These are phyloP conservation scores for Globisporangium paroecandrum DNA, from an alignment of 352 stramenopile species.

Conservation along the genomic window DNA sequence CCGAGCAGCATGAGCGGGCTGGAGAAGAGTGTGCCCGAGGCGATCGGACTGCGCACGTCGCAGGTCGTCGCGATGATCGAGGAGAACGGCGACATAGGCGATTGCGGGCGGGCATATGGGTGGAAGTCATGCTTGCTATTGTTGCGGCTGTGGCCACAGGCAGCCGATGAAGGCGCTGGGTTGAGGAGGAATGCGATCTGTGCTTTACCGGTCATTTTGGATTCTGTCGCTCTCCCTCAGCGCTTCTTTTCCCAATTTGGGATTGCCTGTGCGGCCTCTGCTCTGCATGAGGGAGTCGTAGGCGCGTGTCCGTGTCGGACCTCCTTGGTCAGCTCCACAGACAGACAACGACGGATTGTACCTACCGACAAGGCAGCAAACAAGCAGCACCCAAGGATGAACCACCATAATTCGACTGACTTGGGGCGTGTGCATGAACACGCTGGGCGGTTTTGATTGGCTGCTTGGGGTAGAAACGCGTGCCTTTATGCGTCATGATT, in stretches of 20 bases:
- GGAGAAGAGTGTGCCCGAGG: slow-evolving; percentile 21
- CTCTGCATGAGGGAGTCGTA: neutral
- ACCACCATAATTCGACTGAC: slow-evolving; percentile 2
- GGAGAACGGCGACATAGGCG: slow-evolving; percentile 21
- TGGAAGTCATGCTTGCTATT: slow-evolving; percentile 4
- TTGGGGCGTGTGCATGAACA: neutral
- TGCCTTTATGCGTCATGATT: neutral
- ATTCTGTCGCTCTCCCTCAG: slow-evolving; percentile 7
- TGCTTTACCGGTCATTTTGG: slow-evolving; percentile 37
- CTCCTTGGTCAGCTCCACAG: slow-evolving; percentile 1
- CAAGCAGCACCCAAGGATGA: too few species aligned
- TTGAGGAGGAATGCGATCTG: slow-evolving; percentile 49
- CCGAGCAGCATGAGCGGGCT: slow-evolving; percentile 34
- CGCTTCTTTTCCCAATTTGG: too few species aligned
- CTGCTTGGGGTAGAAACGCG: neutral
- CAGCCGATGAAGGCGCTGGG: slow-evolving; percentile 13
- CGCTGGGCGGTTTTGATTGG: neutral
- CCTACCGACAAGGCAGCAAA: neutral
- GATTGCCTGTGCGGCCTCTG: too few species aligned
- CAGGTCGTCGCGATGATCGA: slow-evolving; percentile 18
- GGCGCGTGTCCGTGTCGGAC: slow-evolving; percentile 5
- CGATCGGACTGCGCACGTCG: slow-evolving; percentile 18
- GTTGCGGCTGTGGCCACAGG: slow-evolving; percentile 13
- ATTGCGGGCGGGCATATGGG: slow-evolving; percentile 9
- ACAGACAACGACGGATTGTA: neutral